phyloP scores from a whole-genome alignment of 306 rosid species.

The Prunus armeniaca region DNA sequence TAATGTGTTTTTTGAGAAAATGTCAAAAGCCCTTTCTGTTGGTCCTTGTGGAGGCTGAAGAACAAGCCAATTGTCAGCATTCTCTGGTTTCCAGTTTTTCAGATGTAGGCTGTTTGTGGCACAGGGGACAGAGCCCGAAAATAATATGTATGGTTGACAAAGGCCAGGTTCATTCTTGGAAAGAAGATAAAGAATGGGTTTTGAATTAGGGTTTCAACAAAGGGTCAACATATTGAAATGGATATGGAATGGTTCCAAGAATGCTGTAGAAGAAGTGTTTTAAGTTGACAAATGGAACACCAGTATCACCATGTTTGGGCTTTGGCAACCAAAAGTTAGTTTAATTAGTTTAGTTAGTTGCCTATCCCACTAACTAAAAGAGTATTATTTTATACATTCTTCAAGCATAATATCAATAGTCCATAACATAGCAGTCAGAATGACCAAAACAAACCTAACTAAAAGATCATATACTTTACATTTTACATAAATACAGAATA shows the following conservation, averaged over 20 bases:
- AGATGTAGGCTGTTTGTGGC: background rate
- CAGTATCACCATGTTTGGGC: background rate
- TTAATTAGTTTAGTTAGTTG: background rate
- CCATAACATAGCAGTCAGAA: too few species aligned
- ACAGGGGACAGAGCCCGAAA: background rate
- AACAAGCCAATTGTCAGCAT: background rate
- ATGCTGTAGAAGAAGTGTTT: background rate
- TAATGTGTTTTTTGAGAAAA: background rate
- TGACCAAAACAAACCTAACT: background rate
- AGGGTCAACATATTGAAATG: too few species aligned
- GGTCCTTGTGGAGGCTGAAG: constrained; percentile 51
- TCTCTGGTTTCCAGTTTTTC: background rate
- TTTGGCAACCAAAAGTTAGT: background rate
- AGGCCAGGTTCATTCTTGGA: background rate
- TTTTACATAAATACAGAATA: background rate
- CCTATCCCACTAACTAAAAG: too few species aligned
- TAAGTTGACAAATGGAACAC: background rate
- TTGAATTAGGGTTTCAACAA: too few species aligned
- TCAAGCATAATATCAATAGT: too few species aligned
- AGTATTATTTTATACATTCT: too few species aligned
- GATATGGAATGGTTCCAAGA: too few species aligned
- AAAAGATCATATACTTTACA: background rate
- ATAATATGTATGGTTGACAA: background rate
- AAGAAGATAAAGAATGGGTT: background rate
- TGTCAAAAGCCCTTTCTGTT: constrained; percentile 17